phyloP scores from a whole-genome alignment of 768 basidiomycete species.

The Filobasidium floriforme region DNA sequence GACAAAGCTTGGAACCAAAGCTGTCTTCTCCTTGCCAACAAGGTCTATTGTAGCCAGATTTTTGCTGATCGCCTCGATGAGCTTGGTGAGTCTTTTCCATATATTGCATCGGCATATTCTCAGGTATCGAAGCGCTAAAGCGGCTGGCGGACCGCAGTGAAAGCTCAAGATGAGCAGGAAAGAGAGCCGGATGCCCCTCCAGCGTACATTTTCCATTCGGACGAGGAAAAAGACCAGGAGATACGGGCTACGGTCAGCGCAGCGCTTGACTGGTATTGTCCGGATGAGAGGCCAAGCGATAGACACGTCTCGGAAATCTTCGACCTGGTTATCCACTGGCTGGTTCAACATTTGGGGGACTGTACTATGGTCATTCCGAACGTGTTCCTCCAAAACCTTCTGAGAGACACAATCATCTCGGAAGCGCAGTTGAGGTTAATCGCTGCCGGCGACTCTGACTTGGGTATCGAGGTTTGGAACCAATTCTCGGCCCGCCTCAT shows the following conservation, averaged over 20 bases:
- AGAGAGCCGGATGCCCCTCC: background rate
- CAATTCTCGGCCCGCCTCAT: background rate
- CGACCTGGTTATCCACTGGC: background rate
- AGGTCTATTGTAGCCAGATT: background rate
- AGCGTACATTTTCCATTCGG: background rate
- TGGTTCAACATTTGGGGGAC: background rate
- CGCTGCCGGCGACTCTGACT: background rate
- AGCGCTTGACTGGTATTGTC: background rate
- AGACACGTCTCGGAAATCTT: background rate
- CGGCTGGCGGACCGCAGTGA: background rate
- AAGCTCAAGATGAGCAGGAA: background rate
- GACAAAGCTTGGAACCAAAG: background rate
- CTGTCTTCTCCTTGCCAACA: background rate
- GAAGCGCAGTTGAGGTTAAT: background rate
- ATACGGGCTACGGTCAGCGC: background rate
- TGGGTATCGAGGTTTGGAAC: background rate
- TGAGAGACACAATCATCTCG: background rate
- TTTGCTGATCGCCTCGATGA: background rate
- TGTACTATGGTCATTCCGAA: background rate
- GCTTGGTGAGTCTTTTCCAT: background rate
- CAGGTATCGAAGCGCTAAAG: background rate
- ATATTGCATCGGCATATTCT: background rate
- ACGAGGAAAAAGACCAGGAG: background rate
- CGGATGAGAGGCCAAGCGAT: background rate
- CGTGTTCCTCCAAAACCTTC: background rate